Conservation (phyloP, 768 basidiomycete genomes). For the Coprinellus micaceus region DNA sequence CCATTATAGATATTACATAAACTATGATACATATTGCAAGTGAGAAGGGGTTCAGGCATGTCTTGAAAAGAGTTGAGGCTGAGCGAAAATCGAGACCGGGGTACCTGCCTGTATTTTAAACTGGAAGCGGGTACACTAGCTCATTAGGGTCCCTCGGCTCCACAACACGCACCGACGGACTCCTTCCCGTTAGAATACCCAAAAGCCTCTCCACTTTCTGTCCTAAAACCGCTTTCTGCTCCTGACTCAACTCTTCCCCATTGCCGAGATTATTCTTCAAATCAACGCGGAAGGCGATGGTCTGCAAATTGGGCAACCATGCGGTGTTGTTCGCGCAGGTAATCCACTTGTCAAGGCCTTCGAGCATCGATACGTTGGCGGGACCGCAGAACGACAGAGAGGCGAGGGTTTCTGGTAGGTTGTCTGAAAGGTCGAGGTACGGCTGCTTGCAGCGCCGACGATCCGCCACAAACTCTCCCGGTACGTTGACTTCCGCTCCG, state of each 20-base stretch:
- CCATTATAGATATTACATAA: too few relatives aligned
- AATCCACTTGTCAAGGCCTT: neutral
- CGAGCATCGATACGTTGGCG: neutral
- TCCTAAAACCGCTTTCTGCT: neutral
- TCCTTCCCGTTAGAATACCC: neutral
- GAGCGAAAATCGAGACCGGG: too few relatives aligned
- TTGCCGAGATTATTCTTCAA: neutral
- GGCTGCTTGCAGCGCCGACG: neutral
- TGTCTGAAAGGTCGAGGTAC: neutral
- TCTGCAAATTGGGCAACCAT: neutral
- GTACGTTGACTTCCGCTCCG: too few relatives aligned
- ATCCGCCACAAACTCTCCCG: too few relatives aligned
- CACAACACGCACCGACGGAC: neutral
- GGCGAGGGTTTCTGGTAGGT: neutral
- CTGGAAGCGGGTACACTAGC: neutral
- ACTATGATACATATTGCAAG: too few relatives aligned
- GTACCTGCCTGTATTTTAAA: too few relatives aligned
- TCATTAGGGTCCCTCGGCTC: neutral
- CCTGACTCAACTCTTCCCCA: neutral
- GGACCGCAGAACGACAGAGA: neutral
- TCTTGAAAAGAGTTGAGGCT: too few relatives aligned
- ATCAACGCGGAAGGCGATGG: neutral
- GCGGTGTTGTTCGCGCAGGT: neutral
- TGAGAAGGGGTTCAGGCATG: too few relatives aligned
- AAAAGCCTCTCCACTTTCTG: neutral